These are phyloP conservation scores for Cubamyces sp. DNA, from an alignment of 768 basidiomycete genomes.

Conservation along the genomic window DNA sequence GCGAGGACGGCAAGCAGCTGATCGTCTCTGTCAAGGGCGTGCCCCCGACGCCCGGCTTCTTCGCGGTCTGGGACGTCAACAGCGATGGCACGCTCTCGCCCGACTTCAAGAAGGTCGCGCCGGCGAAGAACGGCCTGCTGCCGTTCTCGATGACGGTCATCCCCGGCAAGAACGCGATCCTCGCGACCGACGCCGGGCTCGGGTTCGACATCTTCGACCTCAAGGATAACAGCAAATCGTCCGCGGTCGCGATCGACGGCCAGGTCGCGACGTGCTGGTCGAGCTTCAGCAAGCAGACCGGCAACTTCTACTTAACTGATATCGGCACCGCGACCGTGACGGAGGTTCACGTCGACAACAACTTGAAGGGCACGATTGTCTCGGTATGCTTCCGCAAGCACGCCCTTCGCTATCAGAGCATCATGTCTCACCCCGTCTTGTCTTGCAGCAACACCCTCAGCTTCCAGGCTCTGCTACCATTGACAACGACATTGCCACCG, in stretches of 20 bases:
- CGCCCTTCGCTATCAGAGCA: too few species aligned
- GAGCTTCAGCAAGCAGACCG: conserved; percentile 33
- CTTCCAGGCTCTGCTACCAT: conserved; percentile 29
- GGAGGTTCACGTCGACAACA: conserved; percentile 51
- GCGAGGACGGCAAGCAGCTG: conserved; percentile 47
- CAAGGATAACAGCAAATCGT: conserved; percentile 22
- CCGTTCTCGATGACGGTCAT: conserved; percentile 50
- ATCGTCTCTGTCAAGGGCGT: conserved; percentile 54
- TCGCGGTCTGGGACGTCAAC: conserved; percentile 54
- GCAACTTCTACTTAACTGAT: conserved; percentile 38
- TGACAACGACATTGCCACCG: conserved; percentile 36
- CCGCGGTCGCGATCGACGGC: conserved; percentile 29
- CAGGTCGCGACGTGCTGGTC: conserved; percentile 39
- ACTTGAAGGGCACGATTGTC: conserved; percentile 48
- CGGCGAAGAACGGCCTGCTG: conserved; percentile 46
- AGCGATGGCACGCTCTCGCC: conserved; percentile 48
- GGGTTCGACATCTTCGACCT: conserved; percentile 38
- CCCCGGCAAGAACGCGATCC: conserved; percentile 35
- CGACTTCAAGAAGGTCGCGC: conserved; percentile 42
- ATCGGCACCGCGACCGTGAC: conserved; percentile 40
- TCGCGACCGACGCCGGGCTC: conserved; percentile 35
- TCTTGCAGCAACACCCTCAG: conserved; percentile 34
- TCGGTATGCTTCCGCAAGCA: conserved; percentile 34
- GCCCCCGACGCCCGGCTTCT: conserved; percentile 51
- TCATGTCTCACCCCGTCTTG: not conserved